phyloP scores from a whole-genome alignment of 495 filamentous ascomycete species.

The Parmelia sp. region DNA sequence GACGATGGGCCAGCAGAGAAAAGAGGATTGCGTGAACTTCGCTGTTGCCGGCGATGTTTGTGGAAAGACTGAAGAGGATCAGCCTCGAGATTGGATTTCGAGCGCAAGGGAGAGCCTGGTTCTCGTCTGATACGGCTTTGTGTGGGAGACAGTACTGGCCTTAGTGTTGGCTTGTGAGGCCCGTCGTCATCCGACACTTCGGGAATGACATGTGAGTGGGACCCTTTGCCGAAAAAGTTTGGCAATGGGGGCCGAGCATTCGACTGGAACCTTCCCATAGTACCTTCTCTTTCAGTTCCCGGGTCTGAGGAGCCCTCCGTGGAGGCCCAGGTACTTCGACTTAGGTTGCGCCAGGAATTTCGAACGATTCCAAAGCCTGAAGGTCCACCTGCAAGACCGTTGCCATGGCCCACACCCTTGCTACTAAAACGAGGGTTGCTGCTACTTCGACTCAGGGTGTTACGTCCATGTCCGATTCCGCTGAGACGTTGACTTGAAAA shows the following conservation, averaged over 20 bases:
- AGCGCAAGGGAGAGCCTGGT: background rate
- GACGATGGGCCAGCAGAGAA: constrained; percentile 18
- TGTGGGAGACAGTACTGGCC: constrained; percentile 10
- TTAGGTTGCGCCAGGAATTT: constrained; percentile 45
- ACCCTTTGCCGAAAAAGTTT: constrained; percentile 32
- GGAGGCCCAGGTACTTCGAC: constrained; percentile 18
- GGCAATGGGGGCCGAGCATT: constrained; percentile 28
- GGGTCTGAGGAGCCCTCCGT: constrained; percentile 16
- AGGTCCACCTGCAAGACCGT: constrained; percentile 39
- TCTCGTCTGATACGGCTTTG: constrained; percentile 7
- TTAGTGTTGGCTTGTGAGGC: constrained; percentile 4
- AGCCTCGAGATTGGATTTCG: background rate
- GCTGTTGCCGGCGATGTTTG: constrained; percentile 17
- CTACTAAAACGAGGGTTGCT: constrained; percentile 32
- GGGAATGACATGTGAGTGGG: constrained; percentile 20
- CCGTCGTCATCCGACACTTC: constrained; percentile 12
- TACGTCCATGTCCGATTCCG: constrained; percentile 35
- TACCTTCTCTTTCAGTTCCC: background rate
- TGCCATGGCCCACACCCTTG: constrained; percentile 45
- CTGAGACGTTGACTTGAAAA: constrained; percentile 14
- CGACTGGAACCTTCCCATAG: background rate
- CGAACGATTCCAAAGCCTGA: constrained; percentile 41
- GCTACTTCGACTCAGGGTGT: constrained; percentile 29
- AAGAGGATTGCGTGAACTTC: constrained; percentile 17
- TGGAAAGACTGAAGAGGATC: constrained; percentile 18